Evolutionary conservation across 805 yeast genomes (phyloP), one percentile per base, ranked within the genome.

Genomic region (Suhomyces sp.): DNA sequence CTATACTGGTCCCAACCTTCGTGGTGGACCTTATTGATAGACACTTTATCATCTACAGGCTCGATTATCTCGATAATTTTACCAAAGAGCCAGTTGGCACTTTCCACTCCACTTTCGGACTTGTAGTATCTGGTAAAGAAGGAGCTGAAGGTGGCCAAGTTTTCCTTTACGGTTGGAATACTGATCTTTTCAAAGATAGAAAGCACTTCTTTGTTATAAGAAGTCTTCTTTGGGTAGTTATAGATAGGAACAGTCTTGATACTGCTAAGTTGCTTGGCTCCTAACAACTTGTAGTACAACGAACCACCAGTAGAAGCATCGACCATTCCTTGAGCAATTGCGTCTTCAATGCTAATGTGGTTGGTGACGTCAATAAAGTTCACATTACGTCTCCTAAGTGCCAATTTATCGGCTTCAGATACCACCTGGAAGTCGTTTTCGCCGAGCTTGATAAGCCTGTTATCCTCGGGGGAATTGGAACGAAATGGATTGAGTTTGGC

Each of bases 101-200:
- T 81, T 55, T 87, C 82, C 13, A 75, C 68, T 0, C 97, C 97
- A n/a, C 79, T 64, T 24, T 81, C 77, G 1, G 89, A 81, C 65
- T 86, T 85, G 71, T 89, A 90, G 66, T 86, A 88, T 53, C 97
- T 79, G 17, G 91, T 85, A 68, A 73, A 82, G 66, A 89, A 90
- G 41, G 87, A 80, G 5, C 92, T 75, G 64, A 90, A 84, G 47
- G 78, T 70, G 19, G 83, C 81, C 67, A 90, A 76, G 59, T 81
- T 81, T 24, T 70, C 69, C 61, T 79, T 72, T 71, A 88, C 77
- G 33, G 69, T 65, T 12, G 68, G 73, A 50, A 69, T 70, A 57
- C 80, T 76, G 52, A 90, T 81, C 3, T 73, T 53, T 6, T 65
- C 60, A 44, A 77, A 64, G 42, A 86, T 65, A 4, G 69, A 59